These are phyloP conservation scores for Ascobolus immersus DNA, from an alignment of 495 filamentous ascomycete genomes.

Conservation along the genomic window DNA sequence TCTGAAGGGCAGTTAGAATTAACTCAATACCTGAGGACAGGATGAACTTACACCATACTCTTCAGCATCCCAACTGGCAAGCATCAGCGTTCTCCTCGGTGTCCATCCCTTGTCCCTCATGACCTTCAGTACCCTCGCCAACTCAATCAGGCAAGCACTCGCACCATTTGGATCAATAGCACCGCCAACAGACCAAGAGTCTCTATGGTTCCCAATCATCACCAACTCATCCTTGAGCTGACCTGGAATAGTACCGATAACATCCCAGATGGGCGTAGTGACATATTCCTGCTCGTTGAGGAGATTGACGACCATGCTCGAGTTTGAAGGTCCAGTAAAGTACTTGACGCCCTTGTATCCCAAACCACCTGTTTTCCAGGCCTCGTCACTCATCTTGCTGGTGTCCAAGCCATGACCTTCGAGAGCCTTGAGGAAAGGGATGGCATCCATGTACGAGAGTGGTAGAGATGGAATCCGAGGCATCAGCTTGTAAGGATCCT, in stretches of 20 bases:
- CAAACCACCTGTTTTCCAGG: conserved; percentile 46
- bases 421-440: conserved; percentile 65
- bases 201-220: conserved; percentile 83
- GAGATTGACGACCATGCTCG: conserved; percentile 49
- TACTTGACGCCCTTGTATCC: conserved; percentile 72
- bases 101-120: conserved; percentile 22
- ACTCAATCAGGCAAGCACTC: conserved; percentile 20
- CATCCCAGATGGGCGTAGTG: conserved; percentile 78
- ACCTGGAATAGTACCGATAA: conserved; percentile 87
- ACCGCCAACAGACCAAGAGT: conserved; percentile 26
- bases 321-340: conserved; percentile 68
- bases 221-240: conserved; percentile 62
- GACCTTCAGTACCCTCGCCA: conserved; percentile 19
- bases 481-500: conserved; percentile 38
- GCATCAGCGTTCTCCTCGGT: conserved; percentile 32
- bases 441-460: conserved; percentile 63
- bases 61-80: conserved; percentile 55
- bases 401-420: conserved; percentile 70
- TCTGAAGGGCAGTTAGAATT: too few species aligned
- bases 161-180: conserved; percentile 23
- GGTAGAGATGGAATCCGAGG: conserved; percentile 79
- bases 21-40: too few species aligned
- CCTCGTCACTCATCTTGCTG: conserved; percentile 43
- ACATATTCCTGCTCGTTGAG: conserved; percentile 73
- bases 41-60: conserved; percentile 38